Evolutionary conservation across 495 filamentous ascomycete genomes (phyloP).

Genomic region (Penicillium malachiteum): DNA sequence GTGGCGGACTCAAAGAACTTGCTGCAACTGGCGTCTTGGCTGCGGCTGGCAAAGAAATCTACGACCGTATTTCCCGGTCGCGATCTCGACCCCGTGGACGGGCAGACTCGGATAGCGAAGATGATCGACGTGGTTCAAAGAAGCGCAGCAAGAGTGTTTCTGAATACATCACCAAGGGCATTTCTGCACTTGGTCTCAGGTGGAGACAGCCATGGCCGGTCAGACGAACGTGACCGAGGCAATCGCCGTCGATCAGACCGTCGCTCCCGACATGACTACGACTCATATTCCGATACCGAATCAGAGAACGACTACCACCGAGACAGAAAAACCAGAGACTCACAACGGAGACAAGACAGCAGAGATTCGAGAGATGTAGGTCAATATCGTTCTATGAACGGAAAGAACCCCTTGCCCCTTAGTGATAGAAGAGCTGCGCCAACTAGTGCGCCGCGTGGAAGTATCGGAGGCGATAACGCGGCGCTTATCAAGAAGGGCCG

Average conservation of each 20-base stretch:
- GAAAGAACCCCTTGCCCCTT: conserved; percentile 6
- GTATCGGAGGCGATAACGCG: conserved; percentile 1
- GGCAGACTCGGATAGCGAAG: conserved; percentile 37
- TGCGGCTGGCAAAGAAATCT: conserved; percentile 76
- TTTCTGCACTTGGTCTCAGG: conserved; percentile 55
- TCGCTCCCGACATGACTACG: conserved; percentile 14
- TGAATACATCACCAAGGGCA: conserved; percentile 54
- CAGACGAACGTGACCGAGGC: conserved; percentile 22
- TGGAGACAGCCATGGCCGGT: conserved; percentile 12
- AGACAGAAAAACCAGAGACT: conserved; percentile 31
- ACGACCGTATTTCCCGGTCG: conserved; percentile 59
- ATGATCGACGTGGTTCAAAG: conserved; percentile 41
- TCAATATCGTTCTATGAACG: conserved; percentile 31
- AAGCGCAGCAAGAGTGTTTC: conserved; percentile 58
- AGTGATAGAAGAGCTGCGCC: conserved; percentile 1
- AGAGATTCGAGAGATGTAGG: conserved; percentile 54
- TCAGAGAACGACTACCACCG: conserved; percentile 57
- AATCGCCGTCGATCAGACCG: conserved; percentile 10
- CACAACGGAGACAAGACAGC: conserved; percentile 45
- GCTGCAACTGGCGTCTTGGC: conserved; percentile 75
- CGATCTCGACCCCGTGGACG: conserved; percentile 58
- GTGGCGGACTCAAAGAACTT: conserved; percentile 58
- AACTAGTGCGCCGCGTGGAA: conserved; percentile 19
- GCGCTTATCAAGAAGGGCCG: conserved; percentile 11
- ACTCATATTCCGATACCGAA: conserved; percentile 42